Evolutionary conservation across 495 filamentous ascomycete genomes (phyloP), one percentile per base, ranked within the genome.

Genomic region (Clavariopsis aquatica): DNA sequence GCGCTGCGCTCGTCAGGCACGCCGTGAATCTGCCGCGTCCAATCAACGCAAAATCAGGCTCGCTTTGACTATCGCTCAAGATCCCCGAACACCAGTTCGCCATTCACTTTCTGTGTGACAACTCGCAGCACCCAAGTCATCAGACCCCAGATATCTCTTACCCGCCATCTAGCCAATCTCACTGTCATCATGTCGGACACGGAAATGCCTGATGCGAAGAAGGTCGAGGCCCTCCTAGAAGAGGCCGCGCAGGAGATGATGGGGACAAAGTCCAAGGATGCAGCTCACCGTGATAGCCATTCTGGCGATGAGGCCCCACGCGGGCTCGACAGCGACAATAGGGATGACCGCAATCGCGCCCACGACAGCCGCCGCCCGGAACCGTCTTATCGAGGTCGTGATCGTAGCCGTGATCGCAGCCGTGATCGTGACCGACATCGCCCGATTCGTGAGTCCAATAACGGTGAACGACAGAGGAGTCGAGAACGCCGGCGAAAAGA

Each of bases 341-440:
- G 57, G 9, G 57, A 60, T 28, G 34, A 60, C 45, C 57, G 47
- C 46, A 20, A 15, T 23, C 53, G 36, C 20, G 23, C 31, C 31
- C 29, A 34, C 31, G 56, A 59, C 43, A 2, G 34, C 43, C 22
- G n/a, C 34, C 34, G 27, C 46, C 8, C 19, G 28, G 47, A 31
- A 7, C 2, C 82, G 95, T 73, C 91, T 96, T 75, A 91, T 96
- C 70, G 47, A 12, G 57, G 23, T 38, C 24, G 38, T 24, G 49
- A 55, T 20, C 46, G 46, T 15, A 13, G 49, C 8, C 46, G 43
- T 49, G 62, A 64, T 51, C 46, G 46, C 20, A 13, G 49, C 8
- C 46, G 43, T 49, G 62, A 64, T 51, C 81, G 81, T 36, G 83
- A 87, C 56, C 80, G 81, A 47, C 81, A 79, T 60, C 84, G 85